Conservation (phyloP, 176 grass and related monocot genomes). For the Ensete glaucum region DNA sequence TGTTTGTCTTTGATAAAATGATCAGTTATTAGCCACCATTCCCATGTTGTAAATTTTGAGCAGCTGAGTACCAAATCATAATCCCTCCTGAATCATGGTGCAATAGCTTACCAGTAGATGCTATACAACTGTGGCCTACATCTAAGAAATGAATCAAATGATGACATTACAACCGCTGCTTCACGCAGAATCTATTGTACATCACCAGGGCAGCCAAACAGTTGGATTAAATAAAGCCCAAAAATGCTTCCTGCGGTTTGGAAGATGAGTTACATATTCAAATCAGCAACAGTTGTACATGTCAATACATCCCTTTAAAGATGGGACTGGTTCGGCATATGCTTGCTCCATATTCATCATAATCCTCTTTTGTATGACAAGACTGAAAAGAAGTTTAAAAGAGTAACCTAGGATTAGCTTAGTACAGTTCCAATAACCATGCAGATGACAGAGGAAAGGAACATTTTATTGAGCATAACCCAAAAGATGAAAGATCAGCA, state of each 20-base stretch:
- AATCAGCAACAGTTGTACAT: not conserved
- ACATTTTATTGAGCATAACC: not conserved
- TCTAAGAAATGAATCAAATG: conserved; percentile 8
- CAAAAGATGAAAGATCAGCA: not conserved
- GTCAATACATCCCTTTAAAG: conserved; percentile 98
- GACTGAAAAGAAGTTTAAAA: conserved; percentile 30
- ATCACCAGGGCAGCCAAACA: not conserved
- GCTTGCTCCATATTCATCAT: conserved; percentile 91
- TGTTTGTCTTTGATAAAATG: too few species aligned
- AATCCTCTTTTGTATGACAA: conserved; percentile 93
- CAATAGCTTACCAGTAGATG: not conserved
- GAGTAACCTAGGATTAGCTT: conserved; percentile 4
- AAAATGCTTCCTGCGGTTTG: not conserved
- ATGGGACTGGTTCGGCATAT: conserved; percentile 93
- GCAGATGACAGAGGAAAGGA: not conserved
- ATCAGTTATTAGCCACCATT: not conserved
- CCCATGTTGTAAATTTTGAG: not conserved
- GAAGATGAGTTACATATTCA: not conserved
- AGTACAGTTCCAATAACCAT: not conserved
- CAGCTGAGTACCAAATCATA: not conserved
- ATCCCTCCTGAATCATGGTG: not conserved
- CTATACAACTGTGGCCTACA: not conserved
- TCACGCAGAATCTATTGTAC: not conserved
- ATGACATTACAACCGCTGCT: not conserved
- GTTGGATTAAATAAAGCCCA: not conserved